Evolutionary conservation across 306 rosid genomes (phyloP).

Genomic region (Lagenaria siceraria): DNA sequence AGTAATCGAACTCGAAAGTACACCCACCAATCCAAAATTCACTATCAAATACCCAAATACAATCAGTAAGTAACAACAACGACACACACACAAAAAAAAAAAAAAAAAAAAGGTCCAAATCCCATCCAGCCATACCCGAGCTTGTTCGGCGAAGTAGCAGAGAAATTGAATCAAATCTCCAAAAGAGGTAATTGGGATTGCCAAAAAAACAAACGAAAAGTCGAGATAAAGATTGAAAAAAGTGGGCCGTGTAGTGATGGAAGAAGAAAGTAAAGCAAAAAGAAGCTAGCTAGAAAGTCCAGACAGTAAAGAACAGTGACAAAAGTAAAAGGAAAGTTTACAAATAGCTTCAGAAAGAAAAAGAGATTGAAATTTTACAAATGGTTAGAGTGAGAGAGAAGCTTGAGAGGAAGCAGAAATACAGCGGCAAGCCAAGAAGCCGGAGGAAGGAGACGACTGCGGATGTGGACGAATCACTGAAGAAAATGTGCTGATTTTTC

Average conservation of each 20-base stretch:
- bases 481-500: neutral
- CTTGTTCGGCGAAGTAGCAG: neutral
- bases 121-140: neutral
- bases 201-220: neutral
- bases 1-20: neutral
- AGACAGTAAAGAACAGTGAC: neutral
- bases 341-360: neutral
- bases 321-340: neutral
- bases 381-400: no score
- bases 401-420: no score
- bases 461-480: neutral
- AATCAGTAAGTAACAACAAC: neutral
- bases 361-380: no score
- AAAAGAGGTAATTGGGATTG: neutral
- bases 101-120: neutral
- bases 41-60: neutral
- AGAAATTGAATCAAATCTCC: neutral
- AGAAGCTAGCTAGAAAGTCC: neutral
- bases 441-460: neutral
- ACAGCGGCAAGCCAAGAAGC: no score
- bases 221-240: neutral
- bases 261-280: neutral
- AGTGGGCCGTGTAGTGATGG: neutral
- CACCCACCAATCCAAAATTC: neutral
- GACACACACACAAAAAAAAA: neutral